Evolutionary conservation across 306 rosid genomes (phyloP), one percentile per base, ranked within the genome.

Genomic region (Chamaecrista fasciculata): DNA sequence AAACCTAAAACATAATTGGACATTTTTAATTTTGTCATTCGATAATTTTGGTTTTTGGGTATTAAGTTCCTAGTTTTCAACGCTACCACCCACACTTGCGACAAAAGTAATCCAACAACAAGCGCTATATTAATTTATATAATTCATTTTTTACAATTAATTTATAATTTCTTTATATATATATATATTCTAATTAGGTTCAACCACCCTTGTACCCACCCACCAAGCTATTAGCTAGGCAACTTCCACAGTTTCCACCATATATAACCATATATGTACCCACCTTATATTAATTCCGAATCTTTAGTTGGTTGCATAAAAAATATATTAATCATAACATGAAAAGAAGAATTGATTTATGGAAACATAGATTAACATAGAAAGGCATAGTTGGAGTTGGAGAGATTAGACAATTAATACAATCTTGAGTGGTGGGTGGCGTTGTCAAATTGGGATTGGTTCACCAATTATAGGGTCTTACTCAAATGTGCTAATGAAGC

Each of bases 1-100:
- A 56, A 43, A 6, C 28, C 8, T 0, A 16, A 3, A 4, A 20
- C 11, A 66, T 55, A 33, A 43, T 10, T 61, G 52, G 65, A 69
- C 51, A 69, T n/a, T n/a, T n/a, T n/a, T n/a, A n/a, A n/a, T 49
- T 44, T 71, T 58, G 3, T 62, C 10, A 42, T 63, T 73, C 49
- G 28, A 15, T 24, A 25, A 23, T 49, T 57, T 73, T 37, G 59
- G 69, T n/a, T n/a, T n/a, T n/a, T n/a, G n/a, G n/a, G n/a, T n/a
- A n/a, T n/a, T n/a, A n/a, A n/a, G n/a, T 76, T 76, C 65, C 88
- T 82, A 80, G 82, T 77, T 62, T 43, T 80, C 62, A 78, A 86
- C 68, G 86, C 95, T 20, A 80, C 81, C 85, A 50, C 62, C 31
- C 34, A 62, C 78, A 76, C 77, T 74, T 72, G 24, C 66, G 72